phyloP scores from a whole-genome alignment of 2,329 filamentous ascomycete species.

The Aureobasidium sp. region DNA sequence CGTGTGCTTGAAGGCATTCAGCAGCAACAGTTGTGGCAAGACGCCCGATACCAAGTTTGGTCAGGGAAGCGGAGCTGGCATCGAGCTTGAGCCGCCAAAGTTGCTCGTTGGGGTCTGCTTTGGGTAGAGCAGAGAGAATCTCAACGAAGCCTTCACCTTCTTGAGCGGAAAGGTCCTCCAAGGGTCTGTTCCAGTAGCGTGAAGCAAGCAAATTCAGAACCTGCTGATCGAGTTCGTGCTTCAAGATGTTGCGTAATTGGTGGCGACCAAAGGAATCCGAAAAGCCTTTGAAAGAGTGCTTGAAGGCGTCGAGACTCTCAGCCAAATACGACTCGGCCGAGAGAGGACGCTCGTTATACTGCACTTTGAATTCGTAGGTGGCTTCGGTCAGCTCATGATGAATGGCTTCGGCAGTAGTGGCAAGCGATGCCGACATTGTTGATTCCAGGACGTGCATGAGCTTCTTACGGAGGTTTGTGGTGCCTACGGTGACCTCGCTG shows the following conservation, averaged over 20 bases:
- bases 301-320: conserved; percentile 90
- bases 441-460: conserved; percentile 95
- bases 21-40: conserved; percentile 88
- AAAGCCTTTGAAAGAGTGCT: conserved; percentile 94
- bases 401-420: conserved; percentile 84
- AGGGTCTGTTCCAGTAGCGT: conserved; percentile 93
- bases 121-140: conserved; percentile 71
- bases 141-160: conserved; percentile 24
- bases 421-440: conserved; percentile 89
- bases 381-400: conserved; percentile 92
- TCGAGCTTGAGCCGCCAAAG: conserved; percentile 96
- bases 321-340: conserved; percentile 95
- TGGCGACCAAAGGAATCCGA: conserved; percentile 80
- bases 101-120: conserved; percentile 58
- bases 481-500: conserved; percentile 69
- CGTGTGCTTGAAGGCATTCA: conserved; percentile 73
- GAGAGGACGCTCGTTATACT: conserved; percentile 93
- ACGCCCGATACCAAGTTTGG: conserved; percentile 87
- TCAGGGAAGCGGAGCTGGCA: conserved; percentile 79
- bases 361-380: conserved; percentile 97
- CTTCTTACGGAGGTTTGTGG: conserved; percentile 81
- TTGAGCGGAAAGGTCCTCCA: conserved; percentile 63
- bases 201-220: conserved; percentile 89
- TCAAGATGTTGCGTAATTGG: conserved; percentile 82
- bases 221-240: conserved; percentile 86